phyloP scores from a whole-genome alignment of 176 grass and related monocot species.

The sorghum (Sorghum bicolor) region DNA sequence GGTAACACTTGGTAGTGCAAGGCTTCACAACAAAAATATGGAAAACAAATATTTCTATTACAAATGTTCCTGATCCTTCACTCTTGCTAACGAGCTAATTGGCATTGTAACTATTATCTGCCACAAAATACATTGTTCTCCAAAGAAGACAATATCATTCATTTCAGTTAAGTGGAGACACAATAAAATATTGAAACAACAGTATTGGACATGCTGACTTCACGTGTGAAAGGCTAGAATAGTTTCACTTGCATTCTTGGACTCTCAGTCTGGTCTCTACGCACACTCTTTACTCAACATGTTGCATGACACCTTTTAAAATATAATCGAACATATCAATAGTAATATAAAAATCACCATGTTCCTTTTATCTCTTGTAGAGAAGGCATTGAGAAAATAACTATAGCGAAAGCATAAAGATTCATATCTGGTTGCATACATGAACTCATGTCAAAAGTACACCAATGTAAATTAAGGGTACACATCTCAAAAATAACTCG shows the following conservation, averaged over 20 bases:
- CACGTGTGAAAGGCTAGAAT: background rate
- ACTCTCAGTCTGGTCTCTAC: background rate
- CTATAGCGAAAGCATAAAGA: background rate
- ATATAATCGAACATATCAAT: background rate
- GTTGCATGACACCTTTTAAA: background rate
- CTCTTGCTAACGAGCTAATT: background rate
- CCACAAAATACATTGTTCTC: background rate
- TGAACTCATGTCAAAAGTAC: background rate
- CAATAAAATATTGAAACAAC: background rate
- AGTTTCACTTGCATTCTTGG: background rate
- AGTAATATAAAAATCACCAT: background rate
- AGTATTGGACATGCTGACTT: background rate
- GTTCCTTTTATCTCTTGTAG: background rate
- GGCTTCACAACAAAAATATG: background rate
- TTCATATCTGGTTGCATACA: background rate
- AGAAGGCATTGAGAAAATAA: background rate
- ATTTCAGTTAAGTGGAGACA: background rate
- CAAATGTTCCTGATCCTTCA: background rate
- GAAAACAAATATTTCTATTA: background rate
- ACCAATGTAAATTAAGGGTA: background rate
- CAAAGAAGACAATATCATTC: background rate
- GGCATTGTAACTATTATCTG: background rate
- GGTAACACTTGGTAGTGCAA: background rate
- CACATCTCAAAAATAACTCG: background rate
- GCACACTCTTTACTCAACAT: background rate